phyloP scores from a whole-genome alignment of 2,329 filamentous ascomycete species.

The Aureobasidium sp. region DNA sequence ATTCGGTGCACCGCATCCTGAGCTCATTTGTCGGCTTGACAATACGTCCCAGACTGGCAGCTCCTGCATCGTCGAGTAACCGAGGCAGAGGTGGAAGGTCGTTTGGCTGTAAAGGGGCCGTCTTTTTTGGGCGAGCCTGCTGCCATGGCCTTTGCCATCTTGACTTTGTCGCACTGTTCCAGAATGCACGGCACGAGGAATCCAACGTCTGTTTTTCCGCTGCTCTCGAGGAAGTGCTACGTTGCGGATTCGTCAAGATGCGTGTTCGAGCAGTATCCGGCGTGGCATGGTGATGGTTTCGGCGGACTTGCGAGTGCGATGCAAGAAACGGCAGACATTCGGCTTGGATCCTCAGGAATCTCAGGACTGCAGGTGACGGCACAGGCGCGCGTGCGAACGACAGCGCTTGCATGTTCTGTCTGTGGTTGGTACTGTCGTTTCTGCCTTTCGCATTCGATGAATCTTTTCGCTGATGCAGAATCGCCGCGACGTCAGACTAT shows the following conservation, averaged over 20 bases:
- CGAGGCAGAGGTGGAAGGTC: conserved; percentile 41
- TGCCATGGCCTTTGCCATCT: conserved; percentile 8
- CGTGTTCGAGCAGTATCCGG: background rate
- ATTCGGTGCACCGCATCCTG: conserved; percentile 84
- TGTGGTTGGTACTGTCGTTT: background rate
- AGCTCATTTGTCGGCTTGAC: conserved; percentile 77
- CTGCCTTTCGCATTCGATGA: background rate
- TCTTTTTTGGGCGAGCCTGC: background rate
- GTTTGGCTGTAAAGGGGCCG: conserved; percentile 1
- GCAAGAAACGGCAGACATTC: conserved; percentile 12
- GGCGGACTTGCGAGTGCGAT: conserved; percentile 8
- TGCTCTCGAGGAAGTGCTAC: background rate
- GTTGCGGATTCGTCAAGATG: background rate
- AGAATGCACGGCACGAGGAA: background rate
- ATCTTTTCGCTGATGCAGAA: background rate
- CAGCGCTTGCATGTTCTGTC: conserved; percentile 8
- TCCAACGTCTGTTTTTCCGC: background rate
- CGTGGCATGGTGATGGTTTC: background rate
- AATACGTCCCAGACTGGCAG: conserved; percentile 48
- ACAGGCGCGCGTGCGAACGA: conserved; percentile 1
- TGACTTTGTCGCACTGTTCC: background rate
- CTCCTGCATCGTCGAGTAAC: conserved; percentile 48
- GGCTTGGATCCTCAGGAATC: conserved; percentile 15
- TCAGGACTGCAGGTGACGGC: conserved; percentile 15
- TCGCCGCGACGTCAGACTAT: background rate